A percentile compares a stretch with the other conserved stretches of the same genome.
These are phyloP conservation scores for Stemphylium vesicarium DNA, from an alignment of 2,329 filamentous ascomycete species.

Conservation along the genomic window DNA sequence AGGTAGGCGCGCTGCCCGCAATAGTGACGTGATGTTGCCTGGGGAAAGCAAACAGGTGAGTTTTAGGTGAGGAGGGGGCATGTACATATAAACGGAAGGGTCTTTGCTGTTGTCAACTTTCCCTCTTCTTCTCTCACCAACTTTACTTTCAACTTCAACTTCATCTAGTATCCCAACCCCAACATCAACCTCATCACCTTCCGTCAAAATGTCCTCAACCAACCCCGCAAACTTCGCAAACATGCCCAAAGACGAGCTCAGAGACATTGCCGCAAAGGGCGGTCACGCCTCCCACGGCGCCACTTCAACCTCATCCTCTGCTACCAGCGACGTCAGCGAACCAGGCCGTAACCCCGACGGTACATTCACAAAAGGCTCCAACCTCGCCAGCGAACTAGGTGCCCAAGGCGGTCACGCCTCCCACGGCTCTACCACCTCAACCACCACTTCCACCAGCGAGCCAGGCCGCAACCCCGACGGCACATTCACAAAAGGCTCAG, in stretches of 20 bases:
- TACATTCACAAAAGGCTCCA: constrained; percentile 48
- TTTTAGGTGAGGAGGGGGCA: constrained; percentile 14
- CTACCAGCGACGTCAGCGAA: constrained; percentile 4
- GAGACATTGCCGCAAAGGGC: constrained; percentile 58
- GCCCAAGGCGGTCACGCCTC: constrained; percentile 44
- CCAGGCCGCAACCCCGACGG: constrained; percentile 48
- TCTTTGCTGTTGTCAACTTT: background rate
- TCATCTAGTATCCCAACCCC: background rate
- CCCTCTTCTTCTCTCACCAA: background rate
- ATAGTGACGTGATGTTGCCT: constrained; percentile 26
- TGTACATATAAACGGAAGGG: constrained; percentile 23
- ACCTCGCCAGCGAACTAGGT: constrained; percentile 48
- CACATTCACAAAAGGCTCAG: constrained; percentile 48
- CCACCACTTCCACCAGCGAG: constrained; percentile 1
- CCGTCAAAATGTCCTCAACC: constrained; percentile 45
- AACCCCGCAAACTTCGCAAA: constrained; percentile 63
- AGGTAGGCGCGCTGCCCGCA: constrained; percentile 4
- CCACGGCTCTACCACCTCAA: constrained; percentile 26
- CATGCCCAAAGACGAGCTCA: constrained; percentile 57
- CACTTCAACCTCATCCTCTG: background rate
- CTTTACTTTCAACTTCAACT: background rate
- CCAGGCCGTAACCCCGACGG: constrained; percentile 48
- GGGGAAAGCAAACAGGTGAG: constrained; percentile 17
- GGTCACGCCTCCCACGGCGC: constrained; percentile 51
- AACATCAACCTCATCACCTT: background rate